Conservation (phyloP, 805 yeast species). For the Metschnikowia lachancei region DNA sequence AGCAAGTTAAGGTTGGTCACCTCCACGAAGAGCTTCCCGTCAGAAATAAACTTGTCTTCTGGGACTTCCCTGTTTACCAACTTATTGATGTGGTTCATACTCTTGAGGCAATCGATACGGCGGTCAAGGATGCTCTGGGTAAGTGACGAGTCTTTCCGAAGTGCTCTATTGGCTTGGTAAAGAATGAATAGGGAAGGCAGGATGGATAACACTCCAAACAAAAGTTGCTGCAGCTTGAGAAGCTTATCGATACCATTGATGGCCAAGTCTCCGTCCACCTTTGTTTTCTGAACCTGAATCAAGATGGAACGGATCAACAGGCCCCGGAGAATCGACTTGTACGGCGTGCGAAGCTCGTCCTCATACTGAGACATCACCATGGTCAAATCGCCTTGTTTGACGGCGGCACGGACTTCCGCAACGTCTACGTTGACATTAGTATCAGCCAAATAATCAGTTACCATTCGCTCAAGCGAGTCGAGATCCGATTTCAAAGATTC, state of each 20-base stretch:
- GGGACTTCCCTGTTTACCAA: conserved; percentile 32
- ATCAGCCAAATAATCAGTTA: conserved; percentile 58
- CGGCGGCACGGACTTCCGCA: conserved; percentile 43
- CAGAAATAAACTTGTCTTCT: conserved; percentile 17
- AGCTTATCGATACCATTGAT: conserved; percentile 87
- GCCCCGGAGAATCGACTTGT: conserved; percentile 63
- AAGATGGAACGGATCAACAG: conserved; percentile 70
- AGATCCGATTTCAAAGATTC: conserved; percentile 77
- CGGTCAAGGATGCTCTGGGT: conserved; percentile 32
- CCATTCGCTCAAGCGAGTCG: conserved; percentile 84
- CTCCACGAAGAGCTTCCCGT: conserved; percentile 67
- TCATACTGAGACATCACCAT: conserved; percentile 81
- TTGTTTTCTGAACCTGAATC: conserved; percentile 93
- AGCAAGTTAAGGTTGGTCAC: conserved; percentile 52
- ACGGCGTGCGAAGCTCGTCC: conserved; percentile 64
- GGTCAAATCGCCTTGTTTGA: conserved; percentile 74
- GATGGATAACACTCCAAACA: conserved; percentile 89
- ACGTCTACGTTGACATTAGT: conserved; percentile 23
- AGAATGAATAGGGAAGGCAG: conserved; percentile 70
- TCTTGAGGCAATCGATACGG: conserved; percentile 35
- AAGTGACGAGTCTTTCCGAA: conserved; percentile 28
- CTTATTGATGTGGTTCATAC: conserved; percentile 59
- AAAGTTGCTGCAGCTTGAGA: conserved; percentile 85
- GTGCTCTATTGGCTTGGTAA: conserved; percentile 41
- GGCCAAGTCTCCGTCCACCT: conserved; percentile 91